A percentile compares a stretch with the other conserved stretches of the same genome.
These are phyloP conservation scores for Rhinocladiella similis DNA, from an alignment of 2,329 filamentous ascomycete genomes.

Conservation along the genomic window DNA sequence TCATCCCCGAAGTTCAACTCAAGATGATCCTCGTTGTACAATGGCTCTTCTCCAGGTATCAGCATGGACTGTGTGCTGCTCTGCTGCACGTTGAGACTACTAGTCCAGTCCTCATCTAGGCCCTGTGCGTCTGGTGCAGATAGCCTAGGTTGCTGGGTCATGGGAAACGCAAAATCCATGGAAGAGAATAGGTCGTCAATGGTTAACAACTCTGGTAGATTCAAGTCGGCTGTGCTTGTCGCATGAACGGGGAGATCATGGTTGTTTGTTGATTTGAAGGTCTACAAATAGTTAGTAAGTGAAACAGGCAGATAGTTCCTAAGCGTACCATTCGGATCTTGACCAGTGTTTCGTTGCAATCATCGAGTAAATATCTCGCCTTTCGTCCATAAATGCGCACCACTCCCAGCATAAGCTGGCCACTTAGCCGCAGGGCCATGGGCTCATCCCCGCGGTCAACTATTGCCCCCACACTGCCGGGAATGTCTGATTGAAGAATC, in stretches of 20 bases:
- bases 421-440: conserved; percentile 89
- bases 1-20: conserved; percentile 73
- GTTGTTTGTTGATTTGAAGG: conserved; percentile 90
- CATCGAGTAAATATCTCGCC: conserved; percentile 91
- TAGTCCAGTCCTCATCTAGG: conserved; percentile 59
- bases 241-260: conserved; percentile 89
- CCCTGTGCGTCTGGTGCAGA: conserved; percentile 19
- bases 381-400: conserved; percentile 98
- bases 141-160: conserved; percentile 66
- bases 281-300: conserved; percentile 56
- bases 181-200: conserved; percentile 90
- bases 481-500: conserved; percentile 90
- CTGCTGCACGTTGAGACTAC: conserved; percentile 73
- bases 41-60: conserved; percentile 47
- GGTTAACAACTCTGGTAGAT: conserved; percentile 88
- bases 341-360: conserved; percentile 95
- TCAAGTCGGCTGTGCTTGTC: conserved; percentile 79
- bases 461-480: conserved; percentile 92
- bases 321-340: conserved; percentile 92
- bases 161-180: conserved; percentile 75
- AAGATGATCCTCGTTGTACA: conserved; percentile 64
- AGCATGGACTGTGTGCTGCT: conserved; percentile 60
- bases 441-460: conserved; percentile 90
- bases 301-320: neutral
- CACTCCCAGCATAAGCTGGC: conserved; percentile 90